phyloP scores from a whole-genome alignment of 306 rosid genomes.

The Cyamopsis tetragonoloba region DNA sequence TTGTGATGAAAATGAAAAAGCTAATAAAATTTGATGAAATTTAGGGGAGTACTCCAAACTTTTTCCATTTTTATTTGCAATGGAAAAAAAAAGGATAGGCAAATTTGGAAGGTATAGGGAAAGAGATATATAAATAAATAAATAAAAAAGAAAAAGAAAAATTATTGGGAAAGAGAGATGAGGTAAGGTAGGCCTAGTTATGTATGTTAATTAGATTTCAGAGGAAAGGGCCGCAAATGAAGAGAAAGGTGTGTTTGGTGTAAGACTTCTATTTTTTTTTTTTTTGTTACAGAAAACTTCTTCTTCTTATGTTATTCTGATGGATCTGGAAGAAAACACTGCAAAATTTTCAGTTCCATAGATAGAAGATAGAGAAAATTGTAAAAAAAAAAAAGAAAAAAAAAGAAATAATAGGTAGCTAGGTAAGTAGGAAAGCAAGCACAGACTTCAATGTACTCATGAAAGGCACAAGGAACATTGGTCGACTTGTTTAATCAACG shows the following conservation, averaged over 20 bases:
- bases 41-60: neutral
- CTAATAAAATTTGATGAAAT: constrained; percentile 4
- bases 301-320: too few species aligned
- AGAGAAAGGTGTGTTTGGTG: constrained; percentile 19
- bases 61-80: constrained; percentile 16
- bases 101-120: neutral
- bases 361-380: too few species aligned
- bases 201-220: constrained; percentile 35
- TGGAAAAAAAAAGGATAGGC: constrained; percentile 12
- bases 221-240: constrained; percentile 20
- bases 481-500: constrained; percentile 74
- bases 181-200: neutral
- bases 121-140: neutral
- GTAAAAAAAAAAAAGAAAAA: too few species aligned
- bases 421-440: constrained; percentile 38
- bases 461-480: constrained; percentile 89
- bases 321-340: constrained; percentile 40
- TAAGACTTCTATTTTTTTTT: neutral
- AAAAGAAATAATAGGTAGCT: too few species aligned
- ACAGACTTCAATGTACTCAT: constrained; percentile 66
- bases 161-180: neutral
- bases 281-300: too few species aligned
- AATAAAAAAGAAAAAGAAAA: too few species aligned
- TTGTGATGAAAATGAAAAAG: too few species aligned
- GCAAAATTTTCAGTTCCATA: constrained; percentile 40